phyloP scores from a whole-genome alignment of 1,284 basidiomycete species.

The Mycocalia duriaeana region DNA sequence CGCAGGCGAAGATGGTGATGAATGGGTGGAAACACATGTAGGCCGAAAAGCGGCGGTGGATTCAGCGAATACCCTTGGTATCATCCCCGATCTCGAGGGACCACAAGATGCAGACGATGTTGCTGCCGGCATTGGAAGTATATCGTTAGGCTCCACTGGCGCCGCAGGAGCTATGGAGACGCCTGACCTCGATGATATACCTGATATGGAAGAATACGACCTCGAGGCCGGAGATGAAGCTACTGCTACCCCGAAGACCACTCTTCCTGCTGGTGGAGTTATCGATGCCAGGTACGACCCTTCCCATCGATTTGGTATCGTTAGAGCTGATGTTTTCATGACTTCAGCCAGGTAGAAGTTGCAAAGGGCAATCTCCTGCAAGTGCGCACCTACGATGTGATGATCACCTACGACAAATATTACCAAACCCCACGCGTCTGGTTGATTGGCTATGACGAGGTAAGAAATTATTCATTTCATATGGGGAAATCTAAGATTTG shows the following conservation, averaged over 20 bases:
- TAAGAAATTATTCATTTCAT: slow-evolving; percentile 20
- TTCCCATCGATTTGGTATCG: not conserved
- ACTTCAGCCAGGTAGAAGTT: slow-evolving; percentile 49
- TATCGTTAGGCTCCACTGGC: slow-evolving; percentile 36
- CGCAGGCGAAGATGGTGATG: slow-evolving; percentile 65
- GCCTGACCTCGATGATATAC: slow-evolving; percentile 87
- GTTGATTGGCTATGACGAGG: slow-evolving; percentile 94
- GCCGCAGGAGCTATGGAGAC: slow-evolving; percentile 38
- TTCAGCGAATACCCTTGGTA: slow-evolving; percentile 49
- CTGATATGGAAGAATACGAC: slow-evolving; percentile 87
- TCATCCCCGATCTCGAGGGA: slow-evolving; percentile 73
- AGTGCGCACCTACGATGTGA: slow-evolving; percentile 98
- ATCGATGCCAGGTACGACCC: not conserved
- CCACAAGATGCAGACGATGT: slow-evolving; percentile 37
- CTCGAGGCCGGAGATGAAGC: slow-evolving; percentile 82
- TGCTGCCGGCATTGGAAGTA: slow-evolving; percentile 33
- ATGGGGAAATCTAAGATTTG: slow-evolving; percentile 5
- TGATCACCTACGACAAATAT: slow-evolving; percentile 99
- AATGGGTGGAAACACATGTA: slow-evolving; percentile 86
- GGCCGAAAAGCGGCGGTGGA: slow-evolving; percentile 55
- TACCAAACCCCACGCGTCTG: slow-evolving; percentile 96
- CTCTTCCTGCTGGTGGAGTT: slow-evolving; percentile 16
- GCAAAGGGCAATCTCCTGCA: slow-evolving; percentile 83
- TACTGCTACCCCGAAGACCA: slow-evolving; percentile 58
- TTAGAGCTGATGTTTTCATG: not conserved